Evolutionary conservation across 768 basidiomycete genomes (phyloP).

Genomic region (Porpolomopsis calyptriformis): DNA sequence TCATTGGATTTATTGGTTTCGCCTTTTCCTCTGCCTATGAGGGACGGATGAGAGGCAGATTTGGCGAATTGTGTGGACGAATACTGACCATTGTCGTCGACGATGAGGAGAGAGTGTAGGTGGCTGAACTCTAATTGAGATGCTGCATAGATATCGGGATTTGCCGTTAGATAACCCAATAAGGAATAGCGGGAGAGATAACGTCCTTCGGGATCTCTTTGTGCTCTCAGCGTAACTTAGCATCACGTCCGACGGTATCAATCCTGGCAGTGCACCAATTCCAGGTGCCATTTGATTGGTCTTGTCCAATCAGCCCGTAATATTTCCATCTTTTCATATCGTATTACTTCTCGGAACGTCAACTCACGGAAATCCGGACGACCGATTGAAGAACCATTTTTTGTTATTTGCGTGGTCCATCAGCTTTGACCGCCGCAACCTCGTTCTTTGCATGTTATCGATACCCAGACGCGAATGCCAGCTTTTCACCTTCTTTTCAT

Average conservation of each 20-base stretch:
- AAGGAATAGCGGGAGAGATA: too few relatives aligned
- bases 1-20: constrained; percentile 86
- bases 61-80: background rate
- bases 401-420: constrained; percentile 37
- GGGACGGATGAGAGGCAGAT: background rate
- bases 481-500: background rate
- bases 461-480: background rate
- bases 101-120: background rate
- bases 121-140: constrained; percentile 1
- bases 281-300: too few relatives aligned
- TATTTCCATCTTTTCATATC: too few relatives aligned
- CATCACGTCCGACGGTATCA: too few relatives aligned
- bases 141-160: background rate
- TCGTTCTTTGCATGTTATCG: background rate
- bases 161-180: background rate
- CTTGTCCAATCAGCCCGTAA: too few relatives aligned
- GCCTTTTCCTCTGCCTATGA: constrained; percentile 79
- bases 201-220: too few relatives aligned
- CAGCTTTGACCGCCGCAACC: constrained; percentile 55
- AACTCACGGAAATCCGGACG: constrained; percentile 36
- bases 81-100: background rate
- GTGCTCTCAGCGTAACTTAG: too few relatives aligned
- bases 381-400: constrained; percentile 49
- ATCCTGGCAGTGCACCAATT: too few relatives aligned
- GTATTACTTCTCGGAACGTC: background rate